Evolutionary conservation across 1,284 basidiomycete genomes (phyloP).

Genomic region (Hemileia vastatrix): DNA sequence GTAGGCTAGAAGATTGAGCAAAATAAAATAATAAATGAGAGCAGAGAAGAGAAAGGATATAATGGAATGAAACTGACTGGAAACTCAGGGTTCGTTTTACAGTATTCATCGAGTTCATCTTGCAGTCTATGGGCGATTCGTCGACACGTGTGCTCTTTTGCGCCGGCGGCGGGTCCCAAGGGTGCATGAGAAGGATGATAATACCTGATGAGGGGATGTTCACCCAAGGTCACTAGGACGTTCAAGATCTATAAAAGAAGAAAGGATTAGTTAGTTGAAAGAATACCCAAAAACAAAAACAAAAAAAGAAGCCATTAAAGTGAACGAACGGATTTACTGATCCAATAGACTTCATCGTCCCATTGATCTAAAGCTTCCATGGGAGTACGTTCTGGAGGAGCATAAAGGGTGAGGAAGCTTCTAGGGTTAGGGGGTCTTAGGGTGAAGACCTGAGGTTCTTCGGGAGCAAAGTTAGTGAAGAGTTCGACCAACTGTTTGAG

Average conservation of each 20-base stretch:
- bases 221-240: conserved; percentile 79
- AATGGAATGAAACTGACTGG: conserved; percentile 52
- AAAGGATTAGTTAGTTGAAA: background rate
- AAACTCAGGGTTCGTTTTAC: conserved; percentile 72
- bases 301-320: background rate
- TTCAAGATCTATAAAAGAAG: conserved; percentile 54
- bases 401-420: conserved; percentile 71
- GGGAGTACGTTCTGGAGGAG: conserved; percentile 56
- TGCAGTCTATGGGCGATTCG: conserved; percentile 74
- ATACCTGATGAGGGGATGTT: conserved; percentile 89
- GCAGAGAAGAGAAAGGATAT: background rate
- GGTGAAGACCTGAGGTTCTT: conserved; percentile 74
- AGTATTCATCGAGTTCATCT: conserved; percentile 69
- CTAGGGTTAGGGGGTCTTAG: conserved; percentile 58
- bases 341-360: conserved; percentile 71
- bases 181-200: conserved; percentile 71
- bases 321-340: conserved; percentile 40
- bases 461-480: conserved; percentile 16
- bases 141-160: conserved; percentile 56
- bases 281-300: background rate
- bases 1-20: conserved; percentile 3
- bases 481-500: conserved; percentile 17
- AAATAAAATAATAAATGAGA: background rate
- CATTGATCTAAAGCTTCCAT: conserved; percentile 57
- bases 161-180: conserved; percentile 64